Base-by-base conservation (phyloP, 371 early-diverging fungal species). In the Thermomucor indicae-seudaticae region DNA sequence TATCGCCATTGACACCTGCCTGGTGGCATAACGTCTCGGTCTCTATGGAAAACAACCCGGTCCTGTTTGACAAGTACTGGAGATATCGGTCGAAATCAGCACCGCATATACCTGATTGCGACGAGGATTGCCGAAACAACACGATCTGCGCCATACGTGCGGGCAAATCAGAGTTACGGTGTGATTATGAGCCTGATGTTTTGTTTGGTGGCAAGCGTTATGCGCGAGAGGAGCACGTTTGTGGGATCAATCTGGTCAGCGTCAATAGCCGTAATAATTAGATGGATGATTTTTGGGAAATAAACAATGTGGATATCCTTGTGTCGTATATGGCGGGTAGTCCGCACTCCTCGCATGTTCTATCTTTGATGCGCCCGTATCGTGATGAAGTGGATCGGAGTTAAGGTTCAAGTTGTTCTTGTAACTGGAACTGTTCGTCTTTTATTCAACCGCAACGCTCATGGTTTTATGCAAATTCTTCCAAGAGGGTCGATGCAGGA, bases 21-120 rank as follows among this genome's bases (percentile, higher is more conserved):
- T 82, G 83, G 83, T 82, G 83, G 83, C 83, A 82, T 39, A 62
- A 77, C 31, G 78, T 82, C 0, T 75, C 80, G 2, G 50, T 53
- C 14, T 65, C 61, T 12, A 79, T 82, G 59, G 80, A 80, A 57
- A 37, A 54, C 4, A 55, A 61, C 29, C 45, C 62, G 8, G 51
- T 49, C 1, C 50, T 55, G 35, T 82, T 80, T 57, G 54, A 75
- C 20, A 51, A 69, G 29, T 82, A 75, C 53, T 77, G 67, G 59
- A 39, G 25, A 1, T 67, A 60, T 54, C 62, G 73, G 25, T 49
- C 46, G 49, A 79, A 80, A 50, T 78, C 79, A 20, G 54, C 78
- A 12, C 61, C 69, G 4, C 25, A 43, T 3, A 38, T 42, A 1
- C 43, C 34, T 1, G 53, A 55, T 27, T 76, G 77, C 46, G 72